These are phyloP conservation scores for Talaromyces sp. DNA, from an alignment of 2,329 filamentous ascomycete genomes.

Conservation along the genomic window DNA sequence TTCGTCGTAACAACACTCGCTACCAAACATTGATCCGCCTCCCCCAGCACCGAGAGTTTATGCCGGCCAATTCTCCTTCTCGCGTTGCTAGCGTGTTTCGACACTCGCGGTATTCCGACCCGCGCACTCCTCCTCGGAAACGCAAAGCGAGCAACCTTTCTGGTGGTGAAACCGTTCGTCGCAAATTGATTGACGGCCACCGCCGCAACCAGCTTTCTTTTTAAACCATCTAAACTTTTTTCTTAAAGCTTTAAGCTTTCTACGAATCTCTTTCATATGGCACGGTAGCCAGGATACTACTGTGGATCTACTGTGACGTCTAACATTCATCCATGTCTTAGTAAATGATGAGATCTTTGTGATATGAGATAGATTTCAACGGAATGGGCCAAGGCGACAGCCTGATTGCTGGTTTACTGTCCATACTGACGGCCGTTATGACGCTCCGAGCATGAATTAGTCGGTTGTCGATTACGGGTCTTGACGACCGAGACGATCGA, in stretches of 20 bases:
- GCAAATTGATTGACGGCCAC: constrained; percentile 39
- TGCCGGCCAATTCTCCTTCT: constrained; percentile 39
- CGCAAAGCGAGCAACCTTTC: constrained; percentile 32
- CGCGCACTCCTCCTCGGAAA: constrained; percentile 35
- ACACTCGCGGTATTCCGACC: constrained; percentile 33
- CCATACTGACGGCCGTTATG: background rate
- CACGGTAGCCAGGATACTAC: background rate
- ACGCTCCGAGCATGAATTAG: background rate
- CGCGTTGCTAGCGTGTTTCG: constrained; percentile 38
- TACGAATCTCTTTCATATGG: constrained; percentile 14
- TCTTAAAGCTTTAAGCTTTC: constrained; percentile 8
- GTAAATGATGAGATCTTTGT: constrained; percentile 10
- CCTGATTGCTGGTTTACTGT: constrained; percentile 1
- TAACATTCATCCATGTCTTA: constrained; percentile 10
- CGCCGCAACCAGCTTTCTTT: constrained; percentile 31
- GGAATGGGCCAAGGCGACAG: background rate
- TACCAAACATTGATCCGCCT: constrained; percentile 44
- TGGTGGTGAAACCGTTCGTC: constrained; percentile 37
- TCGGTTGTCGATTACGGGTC: constrained; percentile 8
- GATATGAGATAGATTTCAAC: constrained; percentile 4
- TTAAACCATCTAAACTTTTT: no score
- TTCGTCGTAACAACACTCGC: constrained; percentile 56
- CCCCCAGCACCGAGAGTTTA: constrained; percentile 41
- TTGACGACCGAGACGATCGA: constrained; percentile 7
- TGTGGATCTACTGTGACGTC: background rate